Base-by-base conservation (phyloP, 192 early-diverging fungal species). In the Rhizophagus sp. region DNA sequence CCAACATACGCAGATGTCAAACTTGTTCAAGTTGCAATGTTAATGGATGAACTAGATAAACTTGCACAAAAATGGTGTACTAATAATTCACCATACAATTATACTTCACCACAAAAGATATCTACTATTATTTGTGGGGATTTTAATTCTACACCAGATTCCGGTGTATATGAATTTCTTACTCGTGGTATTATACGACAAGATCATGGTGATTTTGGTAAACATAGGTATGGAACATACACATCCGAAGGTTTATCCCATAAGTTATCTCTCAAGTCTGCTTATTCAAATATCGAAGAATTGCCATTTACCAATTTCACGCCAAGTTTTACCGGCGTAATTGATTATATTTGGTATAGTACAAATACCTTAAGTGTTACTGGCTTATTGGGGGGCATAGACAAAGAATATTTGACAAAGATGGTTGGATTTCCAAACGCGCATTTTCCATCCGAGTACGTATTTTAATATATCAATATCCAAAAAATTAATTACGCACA, bases 341-440 rank as follows among this genome's bases (percentile, higher is more conserved):
- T 99, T 75, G 97, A 99, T 87, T 97, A 97, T 81, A 94, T 99
- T 68, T 99, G 95, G 93, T 96, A 95, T 85, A 88, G 92, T 6
- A 92, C 87, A 22, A 91, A 90, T 44, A 91, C 92, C 27, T 85
- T 98, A 25, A 88, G 84, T 15, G 91, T 96, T 11, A 89, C 94
- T 12, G 95, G 95, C 6, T 79, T 98, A 17, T 81, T 99, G 76
- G 93, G 93, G 15, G 89, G 89, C 62, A 84, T 99, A 10, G 97
- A 99, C 74, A 89, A 89, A 65, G 90, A 91, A 78, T 98, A 97
- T 84, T 80, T 93, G 63, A 84, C 82, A 24, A 90, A 91, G 61
- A 85, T 84, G 3, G 97, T 99, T 52, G 97, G 98, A 15, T 97
- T 98, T 85, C 98, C 98, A 19, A 97, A 96, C 76, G 88, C 93